Evolutionary conservation across 306 rosid genomes (phyloP).

Genomic region (Quercus suber): DNA sequence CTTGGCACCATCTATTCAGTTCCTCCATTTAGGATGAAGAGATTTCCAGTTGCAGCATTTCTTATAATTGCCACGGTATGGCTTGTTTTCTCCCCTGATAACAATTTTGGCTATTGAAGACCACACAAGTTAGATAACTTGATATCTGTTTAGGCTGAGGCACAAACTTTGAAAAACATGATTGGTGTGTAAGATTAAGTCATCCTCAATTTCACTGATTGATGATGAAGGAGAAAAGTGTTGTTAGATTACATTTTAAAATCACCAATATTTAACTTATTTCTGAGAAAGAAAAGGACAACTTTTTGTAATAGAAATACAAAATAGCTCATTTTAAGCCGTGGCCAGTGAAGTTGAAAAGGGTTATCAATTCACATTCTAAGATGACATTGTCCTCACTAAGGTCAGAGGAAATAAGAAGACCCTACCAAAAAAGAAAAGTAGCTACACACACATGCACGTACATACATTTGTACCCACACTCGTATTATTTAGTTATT

Average conservation of each 20-base stretch:
- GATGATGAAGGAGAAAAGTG: neutral
- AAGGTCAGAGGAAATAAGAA: neutral
- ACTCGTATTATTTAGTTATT: too few species aligned
- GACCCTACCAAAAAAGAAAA: neutral
- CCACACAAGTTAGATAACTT: neutral
- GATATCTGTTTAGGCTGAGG: neutral
- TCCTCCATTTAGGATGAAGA: constrained; percentile 93
- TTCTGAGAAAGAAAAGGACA: neutral
- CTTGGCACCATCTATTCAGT: constrained; percentile 95
- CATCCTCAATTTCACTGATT: neutral
- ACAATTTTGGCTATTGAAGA: constrained; percentile 6
- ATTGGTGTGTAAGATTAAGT: neutral
- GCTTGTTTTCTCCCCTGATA: constrained; percentile 15
- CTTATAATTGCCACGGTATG: constrained; percentile 92
- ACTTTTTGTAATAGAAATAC: neutral
- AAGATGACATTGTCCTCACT: neutral
- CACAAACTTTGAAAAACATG: neutral
- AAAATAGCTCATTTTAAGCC: neutral
- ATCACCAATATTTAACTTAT: neutral
- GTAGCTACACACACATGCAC: neutral
- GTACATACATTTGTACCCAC: neutral
- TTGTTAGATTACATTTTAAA: neutral
- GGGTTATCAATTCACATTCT: neutral
- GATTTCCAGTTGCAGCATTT: constrained; percentile 93
- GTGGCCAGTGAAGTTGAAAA: neutral